Base-by-base conservation (phyloP, 2,329 filamentous ascomycete genomes). In the Allantophomopsis lycopodina region DNA sequence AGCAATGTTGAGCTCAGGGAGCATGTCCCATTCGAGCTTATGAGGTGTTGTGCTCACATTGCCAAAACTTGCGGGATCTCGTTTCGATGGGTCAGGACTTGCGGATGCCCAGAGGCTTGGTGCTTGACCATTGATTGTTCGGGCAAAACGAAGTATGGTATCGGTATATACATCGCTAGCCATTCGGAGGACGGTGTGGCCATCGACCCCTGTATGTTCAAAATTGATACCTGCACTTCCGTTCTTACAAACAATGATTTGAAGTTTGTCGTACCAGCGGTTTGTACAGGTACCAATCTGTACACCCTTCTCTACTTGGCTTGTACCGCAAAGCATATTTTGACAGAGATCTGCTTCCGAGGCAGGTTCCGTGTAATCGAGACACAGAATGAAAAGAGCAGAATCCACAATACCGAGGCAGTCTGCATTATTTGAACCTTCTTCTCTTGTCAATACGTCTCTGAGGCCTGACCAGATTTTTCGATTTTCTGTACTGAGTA, bases 211-310 rank as follows among this genome's bases (percentile, higher is more conserved):
- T 1, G 91, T 98, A 55, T 98, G 91, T 59, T 98, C 91, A 53
- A 98, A 96, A 63, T 98, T 98, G 74, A 98, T 96, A 5, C 91
- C 91, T 0, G 91, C 91, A 55, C 86, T 94, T 42, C 91, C 91
- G 60, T 96, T 98, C 64, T 94, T 94, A 69, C 91, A 96, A 38
- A 98, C 91, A 40, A 98, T 96, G 46, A 98, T 95, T 57, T 98
- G 91, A 36, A 98, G 69, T 65, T 98, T 98, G 63, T 98, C 91
- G 55, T 98, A 98, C 91, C 91, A 98, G 45, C 91, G 73, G 60
- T 98, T 98, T 12, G 89, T 95, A 62, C 91, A 98, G 2, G 91
- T 96, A 21, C 91, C 91, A 35, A 95, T 87, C 61, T 98, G 91
- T 2, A 98, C 84, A 4, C 91, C 91, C 55, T 82, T 83, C 53